Percentiles rank a stretch among this genome's conserved stretches.
Evolutionary conservation across 345 rosid species (phyloP).

Genomic region (Gossypium herbaceum): DNA sequence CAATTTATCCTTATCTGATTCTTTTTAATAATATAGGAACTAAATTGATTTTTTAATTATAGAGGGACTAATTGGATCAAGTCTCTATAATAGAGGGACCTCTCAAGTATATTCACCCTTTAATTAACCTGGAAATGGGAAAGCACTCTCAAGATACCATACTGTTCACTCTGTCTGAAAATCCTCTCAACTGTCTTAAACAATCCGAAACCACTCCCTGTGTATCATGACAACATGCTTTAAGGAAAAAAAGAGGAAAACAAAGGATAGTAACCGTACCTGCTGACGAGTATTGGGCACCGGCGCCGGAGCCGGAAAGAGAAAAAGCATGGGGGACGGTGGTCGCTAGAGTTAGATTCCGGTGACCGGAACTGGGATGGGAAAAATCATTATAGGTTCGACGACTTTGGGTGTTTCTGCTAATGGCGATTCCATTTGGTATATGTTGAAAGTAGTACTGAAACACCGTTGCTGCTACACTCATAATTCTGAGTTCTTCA

Average conservation of each 20-base stretch:
- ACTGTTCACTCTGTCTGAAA: too few relatives aligned
- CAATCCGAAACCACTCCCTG: too few relatives aligned
- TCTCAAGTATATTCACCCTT: too few relatives aligned
- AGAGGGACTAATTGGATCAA: too few relatives aligned
- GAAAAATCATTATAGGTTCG: not conserved
- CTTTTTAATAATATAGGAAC: too few relatives aligned
- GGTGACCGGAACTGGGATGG: not conserved
- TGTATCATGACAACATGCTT: too few relatives aligned
- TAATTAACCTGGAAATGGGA: too few relatives aligned
- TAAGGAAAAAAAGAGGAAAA: not conserved
- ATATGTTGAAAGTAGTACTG: not conserved
- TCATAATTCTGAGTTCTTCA: not conserved
- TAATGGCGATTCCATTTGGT: not conserved
- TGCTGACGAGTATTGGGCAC: constrained; percentile 13
- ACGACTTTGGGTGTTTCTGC: not conserved
- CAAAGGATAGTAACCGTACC: constrained; percentile 4
- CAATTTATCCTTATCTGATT: too few relatives aligned
- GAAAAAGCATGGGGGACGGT: constrained; percentile 14
- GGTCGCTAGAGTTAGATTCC: not conserved
- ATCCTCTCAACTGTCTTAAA: too few relatives aligned
- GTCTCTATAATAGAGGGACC: too few relatives aligned
- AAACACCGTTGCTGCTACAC: not conserved
- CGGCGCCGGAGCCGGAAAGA: constrained; percentile 9
- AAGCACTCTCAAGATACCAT: too few relatives aligned
- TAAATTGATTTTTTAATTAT: too few relatives aligned